Evolutionary conservation across 2,329 filamentous ascomycete genomes (phyloP), one percentile per base, ranked within the genome.

Genomic region (Bipolaris zeicola): DNA sequence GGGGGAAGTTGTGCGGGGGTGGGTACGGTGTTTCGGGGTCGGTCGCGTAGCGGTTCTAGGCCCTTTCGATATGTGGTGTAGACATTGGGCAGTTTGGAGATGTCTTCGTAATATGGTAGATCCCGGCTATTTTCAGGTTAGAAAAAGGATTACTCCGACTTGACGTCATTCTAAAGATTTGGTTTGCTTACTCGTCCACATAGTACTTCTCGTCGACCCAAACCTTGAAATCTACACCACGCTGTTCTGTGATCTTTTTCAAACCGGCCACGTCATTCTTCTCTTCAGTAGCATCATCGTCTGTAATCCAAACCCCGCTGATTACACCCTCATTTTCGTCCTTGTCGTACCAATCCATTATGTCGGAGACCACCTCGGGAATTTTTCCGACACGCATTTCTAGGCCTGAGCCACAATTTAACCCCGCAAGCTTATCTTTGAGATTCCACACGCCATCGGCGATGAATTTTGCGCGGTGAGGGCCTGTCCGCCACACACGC

Each of bases 201-300:
- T 87, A 87, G 64, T 90, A 93, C 71, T 93, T 94, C 73, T 92
- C 90, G 65, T 94, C 90, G 0, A 76, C 74, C 85, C 87, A 92
- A 1, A 87, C 56, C 69, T 84, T 84, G 71, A 91, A 90, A 1
- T 85, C 80, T 3, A 87, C 78, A 0, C 79, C 80, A 3, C 81
- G 75, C 11, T 81, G 71, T 20, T 82, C 75, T 52, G 89, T 87
- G 0, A 85, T 69, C 0, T 77, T 70, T 26, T 80, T 79, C 1
- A 91, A 79, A 0, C 77, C 78, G 20, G 78, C 74, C 64, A 92
- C 87, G 51, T 93, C 89, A 4, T 77, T 73, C 55, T 83, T 82
- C 71, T 94, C 90, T 64, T 94, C 90, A 2, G 81, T 81, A 0
- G 87, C 86, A 51, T 89, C 85, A 55, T 92, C 89, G 5, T 80